Conservation (phyloP, 2,329 filamentous ascomycete species). For the Epichloe gansuensis region DNA sequence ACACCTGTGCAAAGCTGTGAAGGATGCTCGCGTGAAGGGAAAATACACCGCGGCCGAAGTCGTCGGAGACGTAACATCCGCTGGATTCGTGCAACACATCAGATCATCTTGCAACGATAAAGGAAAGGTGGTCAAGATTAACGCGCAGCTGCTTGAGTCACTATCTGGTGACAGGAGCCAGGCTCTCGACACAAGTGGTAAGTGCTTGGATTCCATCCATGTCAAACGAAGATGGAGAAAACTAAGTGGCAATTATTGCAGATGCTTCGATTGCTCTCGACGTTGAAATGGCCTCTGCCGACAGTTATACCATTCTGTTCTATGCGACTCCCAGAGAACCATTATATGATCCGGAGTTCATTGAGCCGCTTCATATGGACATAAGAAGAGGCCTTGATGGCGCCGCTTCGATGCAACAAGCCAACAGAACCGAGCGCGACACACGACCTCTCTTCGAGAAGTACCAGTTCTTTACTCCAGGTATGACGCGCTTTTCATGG, state of each 20-base stretch:
- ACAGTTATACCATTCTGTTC: conserved; percentile 65
- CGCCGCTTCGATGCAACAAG: conserved; percentile 19
- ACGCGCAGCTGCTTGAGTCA: conserved; percentile 28
- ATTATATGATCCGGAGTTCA: conserved; percentile 55
- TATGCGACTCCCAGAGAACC: conserved; percentile 47
- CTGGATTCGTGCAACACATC: conserved; percentile 33
- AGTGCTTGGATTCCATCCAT: conserved; percentile 6
- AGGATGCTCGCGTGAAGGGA: conserved; percentile 22
- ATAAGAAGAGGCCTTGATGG: conserved; percentile 49
- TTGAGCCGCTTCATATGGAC: conserved; percentile 54
- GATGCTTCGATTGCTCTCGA: conserved; percentile 39
- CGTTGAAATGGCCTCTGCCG: conserved; percentile 26
- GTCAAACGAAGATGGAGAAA: neutral
- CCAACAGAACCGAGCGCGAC: conserved; percentile 27
- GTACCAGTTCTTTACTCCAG: conserved; percentile 88
- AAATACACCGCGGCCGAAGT: conserved; percentile 45
- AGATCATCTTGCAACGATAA: conserved; percentile 30
- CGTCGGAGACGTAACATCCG: conserved; percentile 33
- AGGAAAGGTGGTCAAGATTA: conserved; percentile 25
- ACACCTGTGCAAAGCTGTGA: conserved; percentile 34
- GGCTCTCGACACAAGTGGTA: conserved; percentile 37
- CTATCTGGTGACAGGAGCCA: conserved; percentile 31
- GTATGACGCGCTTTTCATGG: conserved; percentile 29
- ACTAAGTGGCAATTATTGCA: conserved; percentile 12
- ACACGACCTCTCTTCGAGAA: conserved; percentile 64